These are phyloP conservation scores for Leccinum angustisporum DNA, from an alignment of 1,284 basidiomycete genomes.

Conservation along the genomic window DNA sequence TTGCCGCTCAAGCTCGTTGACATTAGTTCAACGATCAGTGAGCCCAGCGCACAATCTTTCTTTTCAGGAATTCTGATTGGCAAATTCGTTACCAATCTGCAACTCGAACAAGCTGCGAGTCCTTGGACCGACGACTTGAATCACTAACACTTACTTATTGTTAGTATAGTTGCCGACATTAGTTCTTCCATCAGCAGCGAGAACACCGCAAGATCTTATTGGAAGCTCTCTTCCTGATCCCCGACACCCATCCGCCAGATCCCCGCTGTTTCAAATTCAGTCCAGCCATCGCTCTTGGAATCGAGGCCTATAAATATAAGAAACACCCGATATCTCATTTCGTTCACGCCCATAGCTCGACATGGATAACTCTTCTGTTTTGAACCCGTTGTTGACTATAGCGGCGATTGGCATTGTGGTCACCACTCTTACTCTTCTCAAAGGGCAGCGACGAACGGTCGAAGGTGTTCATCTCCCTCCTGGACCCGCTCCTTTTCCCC, in stretches of 20 bases:
- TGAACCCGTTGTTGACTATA: slow-evolving; percentile 1
- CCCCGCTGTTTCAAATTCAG: neutral
- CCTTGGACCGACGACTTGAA: neutral
- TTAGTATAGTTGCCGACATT: no score
- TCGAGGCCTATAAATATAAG: slow-evolving; percentile 2
- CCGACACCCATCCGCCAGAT: neutral
- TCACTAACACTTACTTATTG: no score
- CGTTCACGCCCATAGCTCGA: neutral
- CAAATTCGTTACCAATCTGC: neutral
- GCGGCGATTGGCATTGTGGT: slow-evolving; percentile 1
- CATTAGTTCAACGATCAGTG: neutral
- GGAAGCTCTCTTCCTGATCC: no score
- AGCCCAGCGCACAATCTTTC: neutral
- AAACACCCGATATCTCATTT: neutral
- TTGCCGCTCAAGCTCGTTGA: neutral
- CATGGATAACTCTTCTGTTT: slow-evolving; percentile 8
- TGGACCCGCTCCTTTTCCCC: slow-evolving; percentile 22
- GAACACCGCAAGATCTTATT: no score
- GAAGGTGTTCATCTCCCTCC: slow-evolving; percentile 19
- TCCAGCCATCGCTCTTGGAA: neutral
- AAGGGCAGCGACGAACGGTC: neutral
- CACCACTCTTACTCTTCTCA: slow-evolving; percentile 11
- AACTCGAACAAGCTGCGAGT: neutral
- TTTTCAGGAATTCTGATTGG: neutral
- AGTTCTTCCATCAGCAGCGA: no score